A percentile compares a stretch with the other conserved stretches of the same genome.
phyloP scores from a whole-genome alignment of 1,284 basidiomycete species.

The Inonotus hispidus region DNA sequence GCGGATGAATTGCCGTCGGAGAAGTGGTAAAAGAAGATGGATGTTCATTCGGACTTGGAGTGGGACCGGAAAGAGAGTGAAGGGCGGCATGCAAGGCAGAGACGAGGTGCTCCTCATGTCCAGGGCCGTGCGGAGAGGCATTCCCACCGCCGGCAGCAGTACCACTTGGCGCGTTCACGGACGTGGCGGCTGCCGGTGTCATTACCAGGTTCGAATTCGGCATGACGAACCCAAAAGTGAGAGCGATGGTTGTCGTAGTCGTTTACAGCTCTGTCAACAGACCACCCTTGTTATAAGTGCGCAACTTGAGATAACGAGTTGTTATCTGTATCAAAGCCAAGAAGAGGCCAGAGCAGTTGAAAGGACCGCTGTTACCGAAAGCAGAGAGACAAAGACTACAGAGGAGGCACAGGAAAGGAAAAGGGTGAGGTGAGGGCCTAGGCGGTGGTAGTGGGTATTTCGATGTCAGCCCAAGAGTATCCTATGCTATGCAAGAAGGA shows the following conservation, averaged over 20 bases:
- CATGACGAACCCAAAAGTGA: neutral
- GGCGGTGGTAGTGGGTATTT: no score
- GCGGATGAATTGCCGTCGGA: neutral
- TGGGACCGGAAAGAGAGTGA: constrained; percentile 8
- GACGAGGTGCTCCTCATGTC: constrained; percentile 15
- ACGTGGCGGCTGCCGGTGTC: neutral
- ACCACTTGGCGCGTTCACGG: neutral
- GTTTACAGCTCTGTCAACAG: no score
- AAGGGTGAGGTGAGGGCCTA: no score
- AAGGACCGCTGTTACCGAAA: no score
- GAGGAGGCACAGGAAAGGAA: no score
- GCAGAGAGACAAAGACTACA: no score
- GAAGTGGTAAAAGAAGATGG: neutral
- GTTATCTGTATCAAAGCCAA: neutral
- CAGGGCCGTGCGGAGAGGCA: neutral
- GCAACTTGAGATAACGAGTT: no score
- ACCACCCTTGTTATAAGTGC: no score
- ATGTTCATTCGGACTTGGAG: neutral
- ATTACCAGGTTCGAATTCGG: neutral
- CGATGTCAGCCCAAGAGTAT: no score
- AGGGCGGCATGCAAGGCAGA: constrained; percentile 17
- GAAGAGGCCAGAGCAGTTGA: neutral
- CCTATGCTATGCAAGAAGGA: no score
- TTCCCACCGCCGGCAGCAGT: neutral
- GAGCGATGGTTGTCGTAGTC: no score